A percentile compares a stretch with the other conserved stretches of the same genome.
Evolutionary conservation across 306 rosid species (phyloP).

Genomic region (Cicer yamashitae): DNA sequence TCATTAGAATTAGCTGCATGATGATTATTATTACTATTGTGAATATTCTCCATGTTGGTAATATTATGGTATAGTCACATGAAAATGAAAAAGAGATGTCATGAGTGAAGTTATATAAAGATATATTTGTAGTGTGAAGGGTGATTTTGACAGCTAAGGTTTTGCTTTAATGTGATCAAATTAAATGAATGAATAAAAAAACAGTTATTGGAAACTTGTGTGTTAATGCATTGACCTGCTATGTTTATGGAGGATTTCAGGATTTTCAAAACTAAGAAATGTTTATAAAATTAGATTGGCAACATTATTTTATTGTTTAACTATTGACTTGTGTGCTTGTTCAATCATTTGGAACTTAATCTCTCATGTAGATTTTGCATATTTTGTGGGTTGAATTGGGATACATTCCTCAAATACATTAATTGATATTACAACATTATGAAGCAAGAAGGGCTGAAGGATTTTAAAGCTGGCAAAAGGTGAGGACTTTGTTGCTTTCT

Average conservation of each 20-base stretch:
- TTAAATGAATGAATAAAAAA: constrained; percentile 40
- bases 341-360: constrained; percentile 57
- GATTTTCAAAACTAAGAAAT: constrained; percentile 45
- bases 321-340: constrained; percentile 64
- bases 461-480: constrained; percentile 64
- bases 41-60: constrained; percentile 51
- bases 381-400: constrained; percentile 43
- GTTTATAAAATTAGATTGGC: not conserved
- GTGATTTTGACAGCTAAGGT: constrained; percentile 53
- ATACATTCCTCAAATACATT: constrained; percentile 50
- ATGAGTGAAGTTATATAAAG: constrained; percentile 34
- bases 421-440: constrained; percentile 28
- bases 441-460: constrained; percentile 56
- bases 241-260: constrained; percentile 53
- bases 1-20: constrained; percentile 54
- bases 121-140: constrained; percentile 42
- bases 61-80: not conserved
- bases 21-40: constrained; percentile 41
- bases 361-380: constrained; percentile 54
- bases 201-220: constrained; percentile 57
- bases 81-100: constrained; percentile 27
- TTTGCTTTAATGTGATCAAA: constrained; percentile 49
- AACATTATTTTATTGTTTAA: constrained; percentile 40
- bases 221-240: constrained; percentile 62
- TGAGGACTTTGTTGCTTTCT: constrained; percentile 43